These are phyloP conservation scores for Porcisia hertigi DNA, from an alignment of 208 protist species.

Conservation along the genomic window DNA sequence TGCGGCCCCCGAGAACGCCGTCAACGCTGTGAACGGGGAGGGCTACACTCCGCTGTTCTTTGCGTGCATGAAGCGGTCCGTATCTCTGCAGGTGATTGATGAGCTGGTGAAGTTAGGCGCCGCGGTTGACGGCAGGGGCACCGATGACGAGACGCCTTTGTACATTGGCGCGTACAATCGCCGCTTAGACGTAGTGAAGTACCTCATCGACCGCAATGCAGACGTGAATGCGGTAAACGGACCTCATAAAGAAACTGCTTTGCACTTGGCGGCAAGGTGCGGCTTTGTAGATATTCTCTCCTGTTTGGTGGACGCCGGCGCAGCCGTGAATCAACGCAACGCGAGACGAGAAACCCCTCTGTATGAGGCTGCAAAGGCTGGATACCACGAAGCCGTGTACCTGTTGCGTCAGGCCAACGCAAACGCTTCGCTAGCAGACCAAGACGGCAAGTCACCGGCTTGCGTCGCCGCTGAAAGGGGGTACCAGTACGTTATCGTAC, in stretches of 20 bases:
- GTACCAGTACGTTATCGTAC: conserved; percentile 78
- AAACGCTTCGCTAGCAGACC: conserved; percentile 59
- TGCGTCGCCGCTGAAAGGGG: conserved; percentile 88
- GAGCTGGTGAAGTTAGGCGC: conserved; percentile 63
- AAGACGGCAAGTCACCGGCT: conserved; percentile 82
- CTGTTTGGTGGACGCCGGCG: conserved; percentile 45
- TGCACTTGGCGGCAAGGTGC: conserved; percentile 71
- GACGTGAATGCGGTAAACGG: conserved; percentile 67
- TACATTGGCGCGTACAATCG: conserved; percentile 86
- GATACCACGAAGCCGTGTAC: conserved; percentile 71
- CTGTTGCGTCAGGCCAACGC: conserved; percentile 57
- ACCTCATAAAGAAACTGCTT: conserved; percentile 55
- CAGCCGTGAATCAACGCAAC: conserved; percentile 77
- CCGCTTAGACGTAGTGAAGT: conserved; percentile 54
- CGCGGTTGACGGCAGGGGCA: conserved; percentile 57
- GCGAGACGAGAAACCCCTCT: conserved; percentile 74
- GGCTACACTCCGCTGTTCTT: conserved; percentile 86
- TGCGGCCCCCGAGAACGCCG: conserved; percentile 13
- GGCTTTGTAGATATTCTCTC: conserved; percentile 50
- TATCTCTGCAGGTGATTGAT: conserved; percentile 39
- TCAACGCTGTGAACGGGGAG: conserved; percentile 43
- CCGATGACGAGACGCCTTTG: conserved; percentile 72
- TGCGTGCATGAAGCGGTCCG: conserved; percentile 80
- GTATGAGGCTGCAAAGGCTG: conserved; percentile 66
- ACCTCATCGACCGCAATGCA: conserved; percentile 65